Conservation (phyloP, 176 grass and related monocot species). For the Avena eriantha region DNA sequence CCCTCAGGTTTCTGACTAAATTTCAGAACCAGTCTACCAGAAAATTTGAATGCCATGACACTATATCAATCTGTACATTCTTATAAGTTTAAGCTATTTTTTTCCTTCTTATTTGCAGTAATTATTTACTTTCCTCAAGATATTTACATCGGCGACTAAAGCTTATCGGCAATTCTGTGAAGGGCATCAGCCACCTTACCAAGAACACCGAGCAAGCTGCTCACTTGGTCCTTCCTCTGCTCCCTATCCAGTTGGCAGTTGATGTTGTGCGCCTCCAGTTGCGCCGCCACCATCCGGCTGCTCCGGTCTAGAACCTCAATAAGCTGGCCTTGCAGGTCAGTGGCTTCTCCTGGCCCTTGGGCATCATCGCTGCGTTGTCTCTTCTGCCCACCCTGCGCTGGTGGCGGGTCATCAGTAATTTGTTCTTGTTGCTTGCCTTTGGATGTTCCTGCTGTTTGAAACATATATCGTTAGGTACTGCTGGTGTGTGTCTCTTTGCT, state of each 20-base stretch:
- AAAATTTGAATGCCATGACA: conserved; percentile 33
- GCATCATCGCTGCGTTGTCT: conserved; percentile 51
- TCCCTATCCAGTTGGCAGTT: conserved; percentile 93
- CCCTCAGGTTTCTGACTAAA: conserved; percentile 39
- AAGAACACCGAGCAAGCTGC: conserved; percentile 75
- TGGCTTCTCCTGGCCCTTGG: conserved; percentile 11
- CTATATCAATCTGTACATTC: conserved; percentile 52
- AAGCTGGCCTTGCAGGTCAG: conserved; percentile 53
- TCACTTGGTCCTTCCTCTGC: conserved; percentile 82
- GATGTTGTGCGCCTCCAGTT: conserved; percentile 81
- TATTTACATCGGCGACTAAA: conserved; percentile 53
- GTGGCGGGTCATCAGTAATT: conserved; percentile 40
- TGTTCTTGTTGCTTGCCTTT: conserved; percentile 71
- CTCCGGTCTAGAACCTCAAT: conserved; percentile 76
- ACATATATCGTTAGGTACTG: conserved; percentile 32
- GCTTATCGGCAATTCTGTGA: conserved; percentile 90
- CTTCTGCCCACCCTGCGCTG: conserved; percentile 55
- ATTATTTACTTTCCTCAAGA: conserved; percentile 48
- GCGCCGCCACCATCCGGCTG: conserved; percentile 60
- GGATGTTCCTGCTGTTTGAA: conserved; percentile 59
- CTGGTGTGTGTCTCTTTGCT: not conserved
- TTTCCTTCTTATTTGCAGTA: conserved; percentile 25
- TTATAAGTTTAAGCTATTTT: conserved; percentile 22
- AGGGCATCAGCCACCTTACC: conserved; percentile 92
- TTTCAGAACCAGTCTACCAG: conserved; percentile 43